phyloP scores from a whole-genome alignment of 176 grass and related monocot genomes.

The Oryza meyeriana region DNA sequence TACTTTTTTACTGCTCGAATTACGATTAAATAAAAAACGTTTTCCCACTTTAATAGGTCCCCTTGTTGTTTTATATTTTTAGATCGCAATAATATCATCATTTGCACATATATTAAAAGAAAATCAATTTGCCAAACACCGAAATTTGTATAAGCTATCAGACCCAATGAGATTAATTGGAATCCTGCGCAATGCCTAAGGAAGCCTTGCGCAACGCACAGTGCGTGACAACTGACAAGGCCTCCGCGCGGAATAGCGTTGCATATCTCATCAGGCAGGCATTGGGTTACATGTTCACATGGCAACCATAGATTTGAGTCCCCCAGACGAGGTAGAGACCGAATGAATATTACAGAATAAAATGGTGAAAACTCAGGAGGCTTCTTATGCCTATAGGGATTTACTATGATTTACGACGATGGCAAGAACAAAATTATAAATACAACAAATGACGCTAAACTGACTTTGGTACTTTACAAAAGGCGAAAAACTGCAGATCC shows the following conservation, averaged over 20 bases:
- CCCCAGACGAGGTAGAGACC: background rate
- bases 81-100: no score
- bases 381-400: constrained; percentile 25
- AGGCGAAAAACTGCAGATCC: constrained; percentile 25
- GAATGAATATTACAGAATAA: constrained; percentile 31
- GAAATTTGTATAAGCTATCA: no score
- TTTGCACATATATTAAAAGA: no score
- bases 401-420: constrained; percentile 6
- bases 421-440: constrained; percentile 29
- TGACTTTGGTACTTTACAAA: constrained; percentile 28
- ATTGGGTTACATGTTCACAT: background rate
- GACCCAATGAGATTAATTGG: no score
- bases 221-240: no score
- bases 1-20: no score
- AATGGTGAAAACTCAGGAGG: background rate
- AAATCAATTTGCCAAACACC: no score
- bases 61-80: no score
- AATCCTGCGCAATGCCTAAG: no score
- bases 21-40: no score
- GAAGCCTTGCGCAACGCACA: no score
- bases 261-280: background rate
- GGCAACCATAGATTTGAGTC: background rate
- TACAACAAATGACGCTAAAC: constrained; percentile 21
- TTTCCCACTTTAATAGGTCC: no score
- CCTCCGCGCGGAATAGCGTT: background rate